Evolutionary conservation across 768 basidiomycete species (phyloP), one percentile per base, ranked within the genome.

Genomic region (Phanerodontia chrysosporium): DNA sequence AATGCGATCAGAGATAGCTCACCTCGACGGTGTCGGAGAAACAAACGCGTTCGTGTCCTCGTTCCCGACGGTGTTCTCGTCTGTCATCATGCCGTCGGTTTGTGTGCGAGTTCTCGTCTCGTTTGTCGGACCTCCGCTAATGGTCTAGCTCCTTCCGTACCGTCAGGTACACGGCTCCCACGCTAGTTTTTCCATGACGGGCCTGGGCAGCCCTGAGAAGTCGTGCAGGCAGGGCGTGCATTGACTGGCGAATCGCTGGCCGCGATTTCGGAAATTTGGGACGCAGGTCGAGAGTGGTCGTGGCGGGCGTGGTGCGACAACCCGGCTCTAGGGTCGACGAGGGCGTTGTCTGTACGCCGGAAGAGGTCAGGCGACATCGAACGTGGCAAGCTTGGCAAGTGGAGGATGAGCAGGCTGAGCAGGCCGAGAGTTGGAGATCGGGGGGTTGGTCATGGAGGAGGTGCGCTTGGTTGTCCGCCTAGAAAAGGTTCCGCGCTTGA

Each of bases 151-250:
- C 39, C 39, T 42, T 13, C 22, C 46, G 22, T 18, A n/a, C 36
- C 52, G 52, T 36, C 52, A 53, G 52, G 52, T 14, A 53, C 52
- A n/a, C 13, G 8, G 16, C 21, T 53, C 32, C 42, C 52, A 36
- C 52, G 28, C 35, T 13, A 48, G 24, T 5, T 24, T 5, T 24
- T 10, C 18, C 22, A 9, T 48, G 46, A 24, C 27, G 24, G 46
- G 46, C 27, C 46, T 28, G 27, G 46, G 25, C 46, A 24, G 46
- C 46, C 27, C 25, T 9, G 46, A 48, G 22, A 48, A 28, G 46
- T 24, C 46, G 46, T 42, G 35, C 35, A 24, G n/a, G 16, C 36
- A 53, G 18, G 21, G 52, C 25, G 42, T 39, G 52, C 25, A 53
- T 32, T n/a, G 52, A n/a, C 25, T 29, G 32, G 21, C 29, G 51